phyloP scores from a whole-genome alignment of 768 basidiomycete genomes.

The Lactifluus echinatus region DNA sequence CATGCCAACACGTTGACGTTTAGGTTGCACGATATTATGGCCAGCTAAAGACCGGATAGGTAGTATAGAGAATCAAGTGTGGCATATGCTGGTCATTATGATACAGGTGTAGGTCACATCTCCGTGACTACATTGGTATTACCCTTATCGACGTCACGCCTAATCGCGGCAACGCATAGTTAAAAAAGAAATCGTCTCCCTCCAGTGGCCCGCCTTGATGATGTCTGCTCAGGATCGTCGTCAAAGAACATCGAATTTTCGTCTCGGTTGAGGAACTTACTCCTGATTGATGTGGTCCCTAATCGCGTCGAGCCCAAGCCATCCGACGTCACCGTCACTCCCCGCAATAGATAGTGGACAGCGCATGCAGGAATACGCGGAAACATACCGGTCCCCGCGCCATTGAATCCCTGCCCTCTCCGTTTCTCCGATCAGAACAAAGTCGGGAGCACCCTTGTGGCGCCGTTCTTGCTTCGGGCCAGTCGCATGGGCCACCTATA shows the following conservation, averaged over 20 bases:
- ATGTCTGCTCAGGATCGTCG: neutral
- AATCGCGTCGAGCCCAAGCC: neutral
- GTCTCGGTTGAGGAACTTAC: neutral
- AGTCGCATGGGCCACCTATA: neutral
- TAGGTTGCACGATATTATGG: too few relatives aligned
- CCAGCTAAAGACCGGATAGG: too few relatives aligned
- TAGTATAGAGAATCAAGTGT: neutral
- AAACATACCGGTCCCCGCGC: neutral
- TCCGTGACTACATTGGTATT: neutral
- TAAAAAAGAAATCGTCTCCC: slow-evolving; percentile 4
- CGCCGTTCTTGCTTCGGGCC: neutral
- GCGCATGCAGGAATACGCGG: neutral
- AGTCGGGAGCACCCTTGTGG: neutral
- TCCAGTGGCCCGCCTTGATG: neutral
- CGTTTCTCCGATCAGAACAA: neutral
- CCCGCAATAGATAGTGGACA: neutral
- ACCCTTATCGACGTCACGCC: neutral
- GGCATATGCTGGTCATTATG: neutral
- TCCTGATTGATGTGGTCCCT: neutral
- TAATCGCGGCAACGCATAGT: neutral
- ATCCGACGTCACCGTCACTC: neutral
- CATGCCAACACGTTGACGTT: too few relatives aligned
- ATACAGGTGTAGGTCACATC: neutral
- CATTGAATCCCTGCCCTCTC: neutral
- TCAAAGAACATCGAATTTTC: neutral